Conservation (phyloP, 495 filamentous ascomycete species). For the Penicillium subrubescens region DNA sequence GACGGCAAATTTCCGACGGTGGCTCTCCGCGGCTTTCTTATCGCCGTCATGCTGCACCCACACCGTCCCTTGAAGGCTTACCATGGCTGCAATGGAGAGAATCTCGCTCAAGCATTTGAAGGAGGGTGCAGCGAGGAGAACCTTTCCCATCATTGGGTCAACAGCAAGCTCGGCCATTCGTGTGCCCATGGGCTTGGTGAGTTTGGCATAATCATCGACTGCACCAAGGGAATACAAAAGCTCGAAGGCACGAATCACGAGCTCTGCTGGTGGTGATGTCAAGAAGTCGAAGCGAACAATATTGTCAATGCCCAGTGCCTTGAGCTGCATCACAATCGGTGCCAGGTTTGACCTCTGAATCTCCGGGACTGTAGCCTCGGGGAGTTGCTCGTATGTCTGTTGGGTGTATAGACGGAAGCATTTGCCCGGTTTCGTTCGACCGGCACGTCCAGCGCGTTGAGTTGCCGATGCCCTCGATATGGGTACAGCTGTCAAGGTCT, state of each 20-base stretch:
- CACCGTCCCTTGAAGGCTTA: slow-evolving; percentile 76
- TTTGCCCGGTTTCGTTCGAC: slow-evolving; percentile 89
- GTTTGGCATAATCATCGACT: slow-evolving; percentile 85
- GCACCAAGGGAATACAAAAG: slow-evolving; percentile 87
- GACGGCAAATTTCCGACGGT: slow-evolving; percentile 80
- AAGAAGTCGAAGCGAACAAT: slow-evolving; percentile 88
- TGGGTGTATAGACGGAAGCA: slow-evolving; percentile 94
- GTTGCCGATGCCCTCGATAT: slow-evolving; percentile 92
- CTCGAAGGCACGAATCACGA: slow-evolving; percentile 86
- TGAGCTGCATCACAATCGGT: slow-evolving; percentile 87
- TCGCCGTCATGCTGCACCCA: slow-evolving; percentile 81
- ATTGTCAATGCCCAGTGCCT: slow-evolving; percentile 95
- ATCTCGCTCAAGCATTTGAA: slow-evolving; percentile 86
- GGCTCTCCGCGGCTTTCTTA: slow-evolving; percentile 70
- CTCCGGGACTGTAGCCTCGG: slow-evolving; percentile 79
- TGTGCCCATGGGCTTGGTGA: slow-evolving; percentile 82
- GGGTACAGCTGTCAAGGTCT: slow-evolving; percentile 82
- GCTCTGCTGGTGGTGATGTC: slow-evolving; percentile 83
- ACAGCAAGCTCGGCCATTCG: slow-evolving; percentile 95
- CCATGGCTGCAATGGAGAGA: slow-evolving; percentile 93
- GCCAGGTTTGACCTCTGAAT: slow-evolving; percentile 94
- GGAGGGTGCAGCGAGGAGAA: slow-evolving; percentile 71
- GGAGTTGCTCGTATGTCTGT: slow-evolving; percentile 66
- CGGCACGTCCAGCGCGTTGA: slow-evolving; percentile 89
- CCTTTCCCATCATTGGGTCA: slow-evolving; percentile 96